Percentiles rank a stretch among this genome's conserved stretches.
phyloP scores from a whole-genome alignment of 148 eudicot genomes.

The Rhododendron mucronatum region DNA sequence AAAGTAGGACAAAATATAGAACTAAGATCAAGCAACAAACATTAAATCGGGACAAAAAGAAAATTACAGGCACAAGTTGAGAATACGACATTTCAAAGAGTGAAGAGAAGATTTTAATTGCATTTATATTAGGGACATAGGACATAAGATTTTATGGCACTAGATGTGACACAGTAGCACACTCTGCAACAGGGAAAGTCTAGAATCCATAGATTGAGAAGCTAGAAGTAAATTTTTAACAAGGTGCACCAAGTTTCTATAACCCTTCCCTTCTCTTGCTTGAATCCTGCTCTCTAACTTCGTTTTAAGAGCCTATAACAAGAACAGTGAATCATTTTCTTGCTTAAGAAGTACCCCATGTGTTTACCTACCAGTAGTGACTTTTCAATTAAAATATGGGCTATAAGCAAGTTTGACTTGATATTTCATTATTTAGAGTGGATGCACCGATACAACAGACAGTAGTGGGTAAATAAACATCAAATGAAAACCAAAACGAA shows the following conservation, averaged over 20 bases:
- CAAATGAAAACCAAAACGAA: background rate
- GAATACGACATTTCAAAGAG: background rate
- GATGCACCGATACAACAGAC: background rate
- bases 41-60: constrained; percentile 1
- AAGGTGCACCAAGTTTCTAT: background rate
- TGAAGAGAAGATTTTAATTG: background rate
- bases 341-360: background rate
- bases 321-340: background rate
- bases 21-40: constrained; percentile 7
- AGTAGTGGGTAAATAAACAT: background rate
- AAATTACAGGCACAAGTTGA: background rate
- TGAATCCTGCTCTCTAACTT: background rate
- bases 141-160: background rate
- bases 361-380: background rate
- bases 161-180: background rate
- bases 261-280: background rate
- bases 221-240: background rate
- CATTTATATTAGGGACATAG: background rate
- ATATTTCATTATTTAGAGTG: background rate
- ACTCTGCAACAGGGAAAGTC: background rate
- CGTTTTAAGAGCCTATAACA: background rate
- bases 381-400: background rate
- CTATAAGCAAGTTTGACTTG: background rate
- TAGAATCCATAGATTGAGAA: background rate
- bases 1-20: background rate